These are phyloP conservation scores for Phytomonas sp. DNA, from an alignment of 208 protist species.

Conservation along the genomic window DNA sequence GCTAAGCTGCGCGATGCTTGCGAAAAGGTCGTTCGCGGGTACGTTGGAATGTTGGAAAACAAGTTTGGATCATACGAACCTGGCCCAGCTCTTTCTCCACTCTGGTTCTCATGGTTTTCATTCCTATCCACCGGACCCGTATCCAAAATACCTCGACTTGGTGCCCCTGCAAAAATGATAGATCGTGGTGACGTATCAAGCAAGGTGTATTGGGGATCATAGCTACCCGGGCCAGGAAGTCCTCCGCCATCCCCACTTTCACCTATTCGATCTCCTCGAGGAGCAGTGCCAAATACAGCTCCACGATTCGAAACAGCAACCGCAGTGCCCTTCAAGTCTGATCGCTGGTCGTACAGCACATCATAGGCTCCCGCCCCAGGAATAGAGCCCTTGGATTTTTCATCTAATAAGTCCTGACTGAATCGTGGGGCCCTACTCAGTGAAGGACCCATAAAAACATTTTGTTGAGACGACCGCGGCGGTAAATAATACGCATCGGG, in stretches of 20 bases:
- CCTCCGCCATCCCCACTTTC: not conserved
- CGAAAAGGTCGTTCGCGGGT: not conserved
- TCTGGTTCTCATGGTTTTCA: no score
- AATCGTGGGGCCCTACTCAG: not conserved
- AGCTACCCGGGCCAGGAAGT: slow-evolving; percentile 27
- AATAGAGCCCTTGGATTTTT: not conserved
- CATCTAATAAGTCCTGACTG: not conserved
- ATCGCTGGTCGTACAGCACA: not conserved
- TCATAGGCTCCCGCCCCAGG: not conserved
- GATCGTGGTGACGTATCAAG: no score
- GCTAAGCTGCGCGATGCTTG: not conserved
- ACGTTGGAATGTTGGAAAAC: not conserved
- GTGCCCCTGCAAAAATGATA: no score
- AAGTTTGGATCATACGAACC: not conserved
- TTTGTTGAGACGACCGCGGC: not conserved
- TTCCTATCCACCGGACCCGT: no score
- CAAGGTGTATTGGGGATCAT: slow-evolving; percentile 13
- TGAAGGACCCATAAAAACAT: not conserved
- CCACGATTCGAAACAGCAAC: not conserved
- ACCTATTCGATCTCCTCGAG: not conserved
- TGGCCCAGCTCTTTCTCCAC: not conserved
- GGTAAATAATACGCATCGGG: not conserved
- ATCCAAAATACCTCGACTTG: no score
- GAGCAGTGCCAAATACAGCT: not conserved
- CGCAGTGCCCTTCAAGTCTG: not conserved